Percentiles rank a stretch among this genome's conserved stretches.
phyloP scores from a whole-genome alignment of 2,329 filamentous ascomycete species.

The Didymella sp. region DNA sequence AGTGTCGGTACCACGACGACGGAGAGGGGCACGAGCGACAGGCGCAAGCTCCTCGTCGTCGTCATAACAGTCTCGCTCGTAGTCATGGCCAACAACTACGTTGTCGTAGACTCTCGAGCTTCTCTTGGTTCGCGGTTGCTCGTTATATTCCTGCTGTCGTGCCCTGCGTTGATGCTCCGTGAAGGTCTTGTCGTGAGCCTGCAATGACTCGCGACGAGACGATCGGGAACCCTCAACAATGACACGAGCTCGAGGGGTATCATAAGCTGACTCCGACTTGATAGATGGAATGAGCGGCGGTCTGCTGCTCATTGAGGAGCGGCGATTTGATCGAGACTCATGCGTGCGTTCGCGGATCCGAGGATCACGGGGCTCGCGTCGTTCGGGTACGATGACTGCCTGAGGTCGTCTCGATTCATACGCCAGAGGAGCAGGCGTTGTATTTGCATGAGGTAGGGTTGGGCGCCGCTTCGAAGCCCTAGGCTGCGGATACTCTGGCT shows the following conservation, averaged over 20 bases:
- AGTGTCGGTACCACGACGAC: slow-evolving; percentile 34
- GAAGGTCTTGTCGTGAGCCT: slow-evolving; percentile 34
- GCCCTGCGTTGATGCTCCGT: slow-evolving; percentile 15
- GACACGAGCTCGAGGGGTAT: slow-evolving; percentile 33
- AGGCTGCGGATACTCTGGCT: slow-evolving; percentile 8
- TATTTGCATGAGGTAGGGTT: slow-evolving; percentile 35
- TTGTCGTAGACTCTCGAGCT: slow-evolving; percentile 22
- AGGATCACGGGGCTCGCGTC: slow-evolving; percentile 11
- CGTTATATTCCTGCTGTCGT: slow-evolving; percentile 13
- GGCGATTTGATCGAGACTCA: slow-evolving; percentile 27
- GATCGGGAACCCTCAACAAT: slow-evolving; percentile 36
- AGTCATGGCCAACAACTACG: slow-evolving; percentile 7
- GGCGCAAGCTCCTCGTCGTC: slow-evolving; percentile 15
- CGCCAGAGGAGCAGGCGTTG: slow-evolving; percentile 22
- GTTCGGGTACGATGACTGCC: slow-evolving; percentile 27
- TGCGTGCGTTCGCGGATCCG: slow-evolving; percentile 25
- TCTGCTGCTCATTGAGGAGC: slow-evolving; percentile 39
- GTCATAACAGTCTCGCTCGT: slow-evolving; percentile 25
- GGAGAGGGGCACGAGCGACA: neutral
- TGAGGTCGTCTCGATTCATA: slow-evolving; percentile 9
- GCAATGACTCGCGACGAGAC: slow-evolving; percentile 37
- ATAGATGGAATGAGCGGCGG: slow-evolving; percentile 45
- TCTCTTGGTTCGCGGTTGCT: slow-evolving; percentile 26
- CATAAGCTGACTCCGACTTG: slow-evolving; percentile 42
- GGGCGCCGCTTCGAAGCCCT: slow-evolving; percentile 29